Evolutionary conservation across 345 rosid genomes (phyloP).

Genomic region (Eutrema japonicum): DNA sequence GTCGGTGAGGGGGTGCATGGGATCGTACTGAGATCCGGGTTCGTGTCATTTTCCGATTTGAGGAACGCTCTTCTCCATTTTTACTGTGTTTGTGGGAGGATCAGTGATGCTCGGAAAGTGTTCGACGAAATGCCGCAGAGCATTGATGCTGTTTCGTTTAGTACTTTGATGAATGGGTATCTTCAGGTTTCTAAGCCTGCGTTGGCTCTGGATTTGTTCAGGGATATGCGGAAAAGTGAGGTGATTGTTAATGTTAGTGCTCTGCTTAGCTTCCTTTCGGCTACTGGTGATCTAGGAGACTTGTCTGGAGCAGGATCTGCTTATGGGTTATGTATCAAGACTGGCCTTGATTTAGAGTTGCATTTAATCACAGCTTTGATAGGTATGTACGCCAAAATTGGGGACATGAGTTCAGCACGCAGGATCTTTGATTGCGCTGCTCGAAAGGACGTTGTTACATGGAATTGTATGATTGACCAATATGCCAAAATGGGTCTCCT

Average conservation of each 20-base stretch:
- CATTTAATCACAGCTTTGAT: conserved; percentile 59
- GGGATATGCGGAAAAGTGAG: conserved; percentile 41
- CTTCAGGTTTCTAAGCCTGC: conserved; percentile 46
- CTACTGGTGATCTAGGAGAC: conserved; percentile 49
- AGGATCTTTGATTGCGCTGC: conserved; percentile 52
- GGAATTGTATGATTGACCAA: conserved; percentile 73
- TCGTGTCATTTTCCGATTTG: conserved; percentile 48
- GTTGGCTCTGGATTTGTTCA: conserved; percentile 46
- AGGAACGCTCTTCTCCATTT: conserved; percentile 55
- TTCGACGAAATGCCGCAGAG: conserved; percentile 59
- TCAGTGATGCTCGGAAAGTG: conserved; percentile 53
- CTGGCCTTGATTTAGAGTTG: conserved; percentile 48
- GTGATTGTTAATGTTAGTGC: conserved; percentile 48
- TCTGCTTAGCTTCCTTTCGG: conserved; percentile 49
- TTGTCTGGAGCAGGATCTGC: conserved; percentile 48
- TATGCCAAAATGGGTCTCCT: conserved; percentile 58
- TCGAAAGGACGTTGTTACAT: conserved; percentile 55
- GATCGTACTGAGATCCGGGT: conserved; percentile 56
- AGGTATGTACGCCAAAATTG: conserved; percentile 54
- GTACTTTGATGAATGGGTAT: conserved; percentile 60
- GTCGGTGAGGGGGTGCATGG: conserved; percentile 45
- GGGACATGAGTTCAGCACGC: conserved; percentile 49
- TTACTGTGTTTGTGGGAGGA: conserved; percentile 47
- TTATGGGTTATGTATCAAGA: conserved; percentile 57
- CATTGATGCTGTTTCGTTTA: conserved; percentile 61